Base-by-base conservation (phyloP, 306 rosid species). In the Alnus rubra region DNA sequence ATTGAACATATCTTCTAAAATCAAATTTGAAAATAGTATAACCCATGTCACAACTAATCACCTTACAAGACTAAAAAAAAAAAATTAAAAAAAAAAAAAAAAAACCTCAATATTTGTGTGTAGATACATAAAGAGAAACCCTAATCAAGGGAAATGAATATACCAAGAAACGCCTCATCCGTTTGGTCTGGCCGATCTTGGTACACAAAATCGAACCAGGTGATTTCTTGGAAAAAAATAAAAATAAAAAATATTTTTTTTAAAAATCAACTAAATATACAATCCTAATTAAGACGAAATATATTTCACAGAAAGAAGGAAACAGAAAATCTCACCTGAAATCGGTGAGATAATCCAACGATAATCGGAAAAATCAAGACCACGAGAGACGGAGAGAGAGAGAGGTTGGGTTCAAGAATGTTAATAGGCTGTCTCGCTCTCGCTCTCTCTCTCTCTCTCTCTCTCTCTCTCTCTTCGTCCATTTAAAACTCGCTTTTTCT, bases 101-200 rank as follows among this genome's bases (percentile, higher is more conserved):
- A 12, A 60, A 35, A 0, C 9, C 19, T 45, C 69, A 13, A 74
- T 50, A 12, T 3, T 12, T 50, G 9, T 55, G 23, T 23, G 10
- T 8, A 55, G 9, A 55, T 3, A 55, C 9, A 2, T 39, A 13
- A 15, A 44, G 18, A 11, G 28, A 82, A 67, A 4, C 23, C 28
- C 13, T 67, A 39, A 15, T 58, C 1, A 7, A 15, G 51, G 28
- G 12, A 15, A 39, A 42, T 1, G 4, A 16, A 48, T 14, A 73
- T 14, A 73, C 7, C 42, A 74, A 54, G 2, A 75, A 74, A 53
- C 55, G 73, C 68, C 84, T 56, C 35, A 69, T 76, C 82, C 73
- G 37, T 31, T 70, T 30, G 74, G 72, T 13, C 49, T 52, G 47
- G 73, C 67, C 76, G 87, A 80, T 76, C 87, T 75, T 49, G 30